phyloP scores from a whole-genome alignment of 192 early-diverging fungal species.

The Linnemannia exigua region DNA sequence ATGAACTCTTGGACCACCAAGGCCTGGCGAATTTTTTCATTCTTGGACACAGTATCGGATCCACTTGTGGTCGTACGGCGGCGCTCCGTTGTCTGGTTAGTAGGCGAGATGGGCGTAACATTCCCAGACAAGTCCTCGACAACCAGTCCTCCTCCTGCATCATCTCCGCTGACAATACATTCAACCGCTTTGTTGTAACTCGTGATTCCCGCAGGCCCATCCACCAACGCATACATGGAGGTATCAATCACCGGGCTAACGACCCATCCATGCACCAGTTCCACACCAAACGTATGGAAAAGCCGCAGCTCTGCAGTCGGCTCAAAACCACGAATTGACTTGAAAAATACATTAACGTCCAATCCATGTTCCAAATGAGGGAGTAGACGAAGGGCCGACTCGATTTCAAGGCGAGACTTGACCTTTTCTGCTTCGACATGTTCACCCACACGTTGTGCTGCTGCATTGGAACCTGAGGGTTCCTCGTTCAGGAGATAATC shows the following conservation, averaged over 20 bases:
- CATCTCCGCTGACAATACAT: constrained; percentile 77
- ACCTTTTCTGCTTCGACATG: constrained; percentile 44
- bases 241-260: constrained; percentile 73
- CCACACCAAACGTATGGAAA: constrained; percentile 86
- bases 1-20: constrained; percentile 80
- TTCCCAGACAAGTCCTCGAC: constrained; percentile 48
- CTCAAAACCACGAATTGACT: constrained; percentile 84
- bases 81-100: neutral
- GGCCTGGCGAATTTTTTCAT: constrained; percentile 55
- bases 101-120: constrained; percentile 20
- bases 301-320: constrained; percentile 71
- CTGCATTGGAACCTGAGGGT: neutral
- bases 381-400: constrained; percentile 69
- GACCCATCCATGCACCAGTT: constrained; percentile 94
- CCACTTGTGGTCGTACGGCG: neutral
- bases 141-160: constrained; percentile 55
- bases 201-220: constrained; percentile 46
- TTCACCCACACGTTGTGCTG: constrained; percentile 10
- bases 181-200: constrained; percentile 90
- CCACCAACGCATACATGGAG: constrained; percentile 68
- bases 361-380: constrained; percentile 72
- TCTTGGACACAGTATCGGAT: constrained; percentile 16
- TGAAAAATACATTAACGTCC: constrained; percentile 91
- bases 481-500: constrained; percentile 75
- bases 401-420: constrained; percentile 63